Evolutionary conservation across 352 stramenopile genomes (phyloP).

Genomic region (Vaucheria bursata): DNA sequence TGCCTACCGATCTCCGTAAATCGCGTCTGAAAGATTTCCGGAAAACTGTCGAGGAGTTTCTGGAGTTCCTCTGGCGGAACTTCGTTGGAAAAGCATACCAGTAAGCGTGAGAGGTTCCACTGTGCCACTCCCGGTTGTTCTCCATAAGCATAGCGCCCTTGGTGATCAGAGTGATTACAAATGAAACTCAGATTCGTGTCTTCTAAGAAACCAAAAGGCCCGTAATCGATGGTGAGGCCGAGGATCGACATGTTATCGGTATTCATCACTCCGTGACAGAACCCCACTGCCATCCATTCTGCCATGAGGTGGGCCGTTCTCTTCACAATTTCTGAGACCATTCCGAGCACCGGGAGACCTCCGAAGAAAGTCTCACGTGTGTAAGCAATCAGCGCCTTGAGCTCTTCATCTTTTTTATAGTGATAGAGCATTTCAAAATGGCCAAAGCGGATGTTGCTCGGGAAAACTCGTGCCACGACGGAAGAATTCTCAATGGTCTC

Average conservation of each 20-base stretch:
- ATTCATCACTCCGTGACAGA: background rate
- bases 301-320: background rate
- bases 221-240: slow-evolving; percentile 58
- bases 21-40: no score
- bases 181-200: slow-evolving; percentile 55
- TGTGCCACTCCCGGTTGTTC: background rate
- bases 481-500: slow-evolving; percentile 62
- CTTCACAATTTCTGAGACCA: background rate
- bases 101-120: background rate
- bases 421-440: slow-evolving; percentile 90
- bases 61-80: background rate
- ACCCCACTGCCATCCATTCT: slow-evolving; percentile 48
- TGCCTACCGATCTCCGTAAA: background rate
- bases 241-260: slow-evolving; percentile 1
- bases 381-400: no score
- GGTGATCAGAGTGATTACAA: background rate
- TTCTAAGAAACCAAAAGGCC: slow-evolving; percentile 76
- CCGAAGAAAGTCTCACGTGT: background rate
- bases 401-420: no score
- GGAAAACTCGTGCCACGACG: slow-evolving; percentile 69
- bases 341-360: no score
- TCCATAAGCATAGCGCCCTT: background rate
- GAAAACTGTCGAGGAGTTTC: no score
- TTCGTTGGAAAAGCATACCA: no score
- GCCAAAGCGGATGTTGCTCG: slow-evolving; percentile 81